phyloP scores from a whole-genome alignment of 176 grass and related monocot species.

The Cocos nucifera region DNA sequence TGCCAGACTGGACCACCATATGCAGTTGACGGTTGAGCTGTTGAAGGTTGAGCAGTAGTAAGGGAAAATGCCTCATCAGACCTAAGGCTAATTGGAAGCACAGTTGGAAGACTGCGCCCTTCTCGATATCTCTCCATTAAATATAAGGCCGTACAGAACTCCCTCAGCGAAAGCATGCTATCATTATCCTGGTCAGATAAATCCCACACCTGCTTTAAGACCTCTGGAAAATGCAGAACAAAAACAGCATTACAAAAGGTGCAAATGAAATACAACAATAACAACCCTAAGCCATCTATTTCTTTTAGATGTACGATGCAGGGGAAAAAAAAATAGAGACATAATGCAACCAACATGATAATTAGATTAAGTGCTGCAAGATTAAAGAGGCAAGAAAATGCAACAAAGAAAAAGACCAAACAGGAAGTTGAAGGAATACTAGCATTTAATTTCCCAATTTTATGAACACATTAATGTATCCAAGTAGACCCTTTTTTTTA shows the following conservation, averaged over 20 bases:
- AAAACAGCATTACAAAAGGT: constrained; percentile 14
- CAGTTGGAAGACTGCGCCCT: constrained; percentile 4
- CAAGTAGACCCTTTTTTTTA: no score
- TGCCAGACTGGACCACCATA: constrained; percentile 35
- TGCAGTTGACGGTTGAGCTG: constrained; percentile 36
- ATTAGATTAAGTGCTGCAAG: no score
- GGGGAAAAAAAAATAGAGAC: no score
- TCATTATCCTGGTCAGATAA: constrained; percentile 19
- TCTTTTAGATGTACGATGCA: no score
- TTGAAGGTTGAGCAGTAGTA: constrained; percentile 49
- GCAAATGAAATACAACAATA: constrained; percentile 10
- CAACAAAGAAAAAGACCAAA: no score
- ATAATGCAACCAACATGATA: no score
- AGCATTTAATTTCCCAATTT: no score
- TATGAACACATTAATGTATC: no score
- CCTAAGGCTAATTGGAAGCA: constrained; percentile 42
- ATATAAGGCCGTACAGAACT: constrained; percentile 27
- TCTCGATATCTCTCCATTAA: constrained; percentile 15
- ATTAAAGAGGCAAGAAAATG: no score
- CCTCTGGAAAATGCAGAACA: constrained; percentile 39
- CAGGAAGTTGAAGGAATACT: no score
- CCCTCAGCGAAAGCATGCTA: constrained; percentile 17
- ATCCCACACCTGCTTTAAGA: constrained; percentile 27
- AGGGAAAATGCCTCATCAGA: constrained; percentile 73
- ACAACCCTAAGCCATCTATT: no score